A percentile compares a stretch with the other conserved stretches of the same genome.
phyloP scores from a whole-genome alignment of 768 basidiomycete genomes.

The Kwoniella bestiolae region DNA sequence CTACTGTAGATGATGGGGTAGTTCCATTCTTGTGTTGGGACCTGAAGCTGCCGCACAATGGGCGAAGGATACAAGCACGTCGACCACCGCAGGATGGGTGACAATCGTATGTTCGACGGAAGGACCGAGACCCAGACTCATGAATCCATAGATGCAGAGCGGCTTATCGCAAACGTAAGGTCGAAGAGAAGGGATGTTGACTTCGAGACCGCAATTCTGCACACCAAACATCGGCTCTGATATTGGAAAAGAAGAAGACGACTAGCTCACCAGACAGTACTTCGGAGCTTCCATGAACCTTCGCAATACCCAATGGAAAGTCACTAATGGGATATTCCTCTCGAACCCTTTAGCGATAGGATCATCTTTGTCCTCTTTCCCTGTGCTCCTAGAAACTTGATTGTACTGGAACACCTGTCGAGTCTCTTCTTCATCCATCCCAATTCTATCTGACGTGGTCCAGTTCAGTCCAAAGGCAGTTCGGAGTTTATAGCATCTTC shows the following conservation, averaged over 20 bases:
- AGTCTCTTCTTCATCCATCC: conserved; percentile 28
- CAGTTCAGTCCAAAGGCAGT: conserved; percentile 28
- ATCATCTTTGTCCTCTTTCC: conserved; percentile 19
- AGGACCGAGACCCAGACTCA: conserved; percentile 43
- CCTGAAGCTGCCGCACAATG: conserved; percentile 29
- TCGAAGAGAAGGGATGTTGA: conserved; percentile 28
- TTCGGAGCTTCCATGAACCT: conserved; percentile 37
- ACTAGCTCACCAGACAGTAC: conserved; percentile 36
- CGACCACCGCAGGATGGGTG: conserved; percentile 40
- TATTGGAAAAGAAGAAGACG: background rate
- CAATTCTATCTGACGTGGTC: conserved; percentile 30
- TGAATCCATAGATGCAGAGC: conserved; percentile 39
- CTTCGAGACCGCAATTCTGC: conserved; percentile 41
- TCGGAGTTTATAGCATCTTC: conserved; percentile 30
- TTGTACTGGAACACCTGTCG: conserved; percentile 19
- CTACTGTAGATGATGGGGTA: conserved; percentile 37
- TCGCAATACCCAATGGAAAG: conserved; percentile 37
- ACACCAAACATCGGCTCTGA: background rate
- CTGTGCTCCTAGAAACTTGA: conserved; percentile 4
- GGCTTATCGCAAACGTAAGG: conserved; percentile 42
- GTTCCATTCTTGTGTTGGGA: conserved; percentile 30
- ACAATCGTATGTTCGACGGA: conserved; percentile 41
- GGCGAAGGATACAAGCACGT: conserved; percentile 39
- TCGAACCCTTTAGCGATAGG: conserved; percentile 30
- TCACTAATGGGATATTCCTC: conserved; percentile 29